Evolutionary conservation across 2,329 filamentous ascomycete genomes (phyloP), one percentile per base, ranked within the genome.

Genomic region (Biscogniauxia mediterranea): DNA sequence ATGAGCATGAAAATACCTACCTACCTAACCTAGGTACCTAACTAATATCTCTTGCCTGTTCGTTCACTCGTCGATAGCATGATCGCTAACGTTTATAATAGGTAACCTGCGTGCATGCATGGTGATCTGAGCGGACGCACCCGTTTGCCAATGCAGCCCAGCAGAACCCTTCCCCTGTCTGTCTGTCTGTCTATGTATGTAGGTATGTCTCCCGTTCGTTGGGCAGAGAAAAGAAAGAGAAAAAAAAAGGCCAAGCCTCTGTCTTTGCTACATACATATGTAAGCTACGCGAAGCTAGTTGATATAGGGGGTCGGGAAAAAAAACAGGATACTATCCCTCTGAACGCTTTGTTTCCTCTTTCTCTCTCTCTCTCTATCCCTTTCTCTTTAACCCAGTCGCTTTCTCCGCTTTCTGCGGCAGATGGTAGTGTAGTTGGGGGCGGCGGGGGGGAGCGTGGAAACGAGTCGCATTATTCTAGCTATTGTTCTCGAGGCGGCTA

Each of bases 401-500:
- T 15, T 26, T 54, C 25, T 38, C 20, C 50, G 17, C 28, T 52
- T 42, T 53, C 26, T 15, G 51, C 51, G 58, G 57, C 56, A 58
- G 51, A 20, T 13, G 15, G 5, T n/a, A n/a, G n/a, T n/a, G 23
- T 54, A 60, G 59, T 54, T 54, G 23, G 23, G 26, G 63, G 54
- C 58, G 57, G 52, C 49, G 46, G 46, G n/a, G n/a, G n/a, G n/a
- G n/a, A n/a, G 17, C 50, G 32, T 17, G 32, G 11, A 11, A 11
- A 52, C 25, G 54, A 38, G 53, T 49, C 8, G 56, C 42, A 57
- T 53, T 28, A 52, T 17, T 58, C 25, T 57, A 54, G n/a, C 23
- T 23, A 23, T 23, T 46, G 54, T 6, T 61, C 60, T 60, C 58
- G n/a, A 62, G 54, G 56, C 52, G 56, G 59, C 46, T 63, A 61